Percentiles rank a stretch among this genome's conserved stretches.
Evolutionary conservation across 2,329 filamentous ascomycete genomes (phyloP).

Genomic region (Aciculosporium take): DNA sequence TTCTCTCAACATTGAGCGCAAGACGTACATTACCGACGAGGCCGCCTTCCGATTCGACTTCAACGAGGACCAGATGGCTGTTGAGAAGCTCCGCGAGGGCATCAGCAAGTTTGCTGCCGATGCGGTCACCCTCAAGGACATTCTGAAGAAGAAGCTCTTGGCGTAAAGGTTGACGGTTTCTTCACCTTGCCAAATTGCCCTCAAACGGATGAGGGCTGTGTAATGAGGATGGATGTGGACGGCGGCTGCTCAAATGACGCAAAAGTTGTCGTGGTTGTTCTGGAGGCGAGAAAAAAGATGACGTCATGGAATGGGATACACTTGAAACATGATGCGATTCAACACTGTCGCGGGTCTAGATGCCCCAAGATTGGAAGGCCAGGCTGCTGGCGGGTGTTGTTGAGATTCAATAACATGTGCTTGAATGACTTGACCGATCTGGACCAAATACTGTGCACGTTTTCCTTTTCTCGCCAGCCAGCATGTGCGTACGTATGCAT

Average conservation of each 20-base stretch:
- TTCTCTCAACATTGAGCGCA: slow-evolving; percentile 68
- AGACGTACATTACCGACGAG: slow-evolving; percentile 83
- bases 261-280: too few species aligned
- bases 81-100: slow-evolving; percentile 97
- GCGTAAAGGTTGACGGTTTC: slow-evolving; percentile 19
- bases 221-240: too few species aligned
- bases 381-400: too few species aligned
- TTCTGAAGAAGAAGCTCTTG: slow-evolving; percentile 72
- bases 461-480: too few species aligned
- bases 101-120: slow-evolving; percentile 99
- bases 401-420: too few species aligned
- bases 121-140: slow-evolving; percentile 82
- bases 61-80: slow-evolving; percentile 99
- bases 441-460: too few species aligned
- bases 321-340: too few species aligned
- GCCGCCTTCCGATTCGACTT: slow-evolving; percentile 91
- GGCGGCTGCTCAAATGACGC: too few species aligned
- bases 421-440: too few species aligned
- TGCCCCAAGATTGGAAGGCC: too few species aligned
- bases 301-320: slow-evolving; percentile 1
- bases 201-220: neutral
- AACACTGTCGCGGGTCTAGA: too few species aligned
- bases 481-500: too few species aligned
- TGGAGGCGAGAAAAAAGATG: neutral
- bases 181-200: neutral